Base-by-base conservation (phyloP, 345 rosid species). In the Corchorus capsularis region DNA sequence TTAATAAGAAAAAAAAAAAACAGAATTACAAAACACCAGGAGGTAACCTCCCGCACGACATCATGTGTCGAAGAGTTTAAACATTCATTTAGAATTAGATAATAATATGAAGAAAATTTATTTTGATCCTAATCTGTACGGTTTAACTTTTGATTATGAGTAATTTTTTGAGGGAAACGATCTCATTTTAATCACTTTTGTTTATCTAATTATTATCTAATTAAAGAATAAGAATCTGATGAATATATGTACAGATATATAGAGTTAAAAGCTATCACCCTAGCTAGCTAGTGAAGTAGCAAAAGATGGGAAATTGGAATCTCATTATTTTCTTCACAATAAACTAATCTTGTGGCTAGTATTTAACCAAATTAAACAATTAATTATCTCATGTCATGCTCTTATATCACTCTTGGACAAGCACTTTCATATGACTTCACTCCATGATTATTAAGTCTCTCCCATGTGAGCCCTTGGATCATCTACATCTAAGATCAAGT, bases 311-410 rank as follows among this genome's bases (percentile, higher is more conserved):
- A 50, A 50, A 39, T 67, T 34, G 47, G 19, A 22, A 47, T 67
- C 54, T 6, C 60, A 69, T 50, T 15, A 50, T 69, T 45, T n/a
- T 43, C 53, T 11, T 13, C 8, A n/a, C 70, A 43, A n/a, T 65
- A 65, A 65, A 65, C 70, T 50, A 50, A 14, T 69, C 6, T 32
- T 50, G 27, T 50, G 73, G 73, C 60, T 50, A 69, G 22, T 35
- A 52, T 70, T 52, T 14, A 52, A 16, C 34, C 50, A 55, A 34
- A 71, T 10, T 70, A 46, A 67, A 63, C 37, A 12, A 49, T 52
- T 71, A 12, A 49, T 52, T 71, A 71, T 54, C 47, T 27, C 27
- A 27, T 27, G 27, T 55, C 61, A 71, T 39, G 63, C 34, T 55
- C 27, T 8, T 71, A 13, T 20, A 20, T 20, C 32, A 22, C 27